A percentile compares a stretch with the other conserved stretches of the same genome.
phyloP scores from a whole-genome alignment of 768 basidiomycete genomes.

The Arthromyces matolae region DNA sequence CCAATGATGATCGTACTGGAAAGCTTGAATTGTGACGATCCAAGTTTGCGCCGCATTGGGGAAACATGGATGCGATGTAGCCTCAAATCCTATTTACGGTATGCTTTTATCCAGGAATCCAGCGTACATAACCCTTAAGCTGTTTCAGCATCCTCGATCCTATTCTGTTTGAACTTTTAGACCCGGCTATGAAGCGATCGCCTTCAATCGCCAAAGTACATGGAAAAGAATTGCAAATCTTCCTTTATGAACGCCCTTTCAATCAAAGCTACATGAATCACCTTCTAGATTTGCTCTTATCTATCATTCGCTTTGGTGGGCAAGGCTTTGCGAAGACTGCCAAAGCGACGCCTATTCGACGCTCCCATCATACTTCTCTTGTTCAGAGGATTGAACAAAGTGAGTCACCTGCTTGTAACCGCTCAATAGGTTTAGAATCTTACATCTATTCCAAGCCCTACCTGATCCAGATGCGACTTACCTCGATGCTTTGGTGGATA shows the following conservation, averaged over 20 bases:
- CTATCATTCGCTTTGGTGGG: conserved; percentile 82
- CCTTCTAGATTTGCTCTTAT: conserved; percentile 72
- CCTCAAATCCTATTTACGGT: conserved; percentile 89
- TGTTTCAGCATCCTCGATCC: conserved; percentile 80
- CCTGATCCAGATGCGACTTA: conserved; percentile 60
- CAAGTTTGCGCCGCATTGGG: conserved; percentile 68
- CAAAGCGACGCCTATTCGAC: conserved; percentile 56
- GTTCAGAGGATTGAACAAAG: conserved; percentile 58
- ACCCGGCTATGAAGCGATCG: conserved; percentile 59
- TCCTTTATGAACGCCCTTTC: conserved; percentile 67
- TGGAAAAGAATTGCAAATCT: conserved; percentile 65
- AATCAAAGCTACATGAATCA: conserved; percentile 74
- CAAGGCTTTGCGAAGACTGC: conserved; percentile 82
- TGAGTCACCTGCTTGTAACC: too few species aligned
- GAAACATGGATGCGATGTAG: conserved; percentile 98
- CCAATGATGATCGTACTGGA: conserved; percentile 90
- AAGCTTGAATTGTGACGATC: conserved; percentile 72
- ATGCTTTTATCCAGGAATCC: conserved; percentile 2
- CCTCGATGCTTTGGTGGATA: conserved; percentile 69
- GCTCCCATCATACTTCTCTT: conserved; percentile 62
- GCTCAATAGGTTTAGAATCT: too few species aligned
- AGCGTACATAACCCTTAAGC: neutral
- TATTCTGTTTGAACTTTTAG: conserved; percentile 71
- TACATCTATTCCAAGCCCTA: conserved; percentile 27
- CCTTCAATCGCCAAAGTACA: conserved; percentile 48